Base-by-base conservation (phyloP, 176 grass and related monocot species). In the Calamus simplicifolius region DNA sequence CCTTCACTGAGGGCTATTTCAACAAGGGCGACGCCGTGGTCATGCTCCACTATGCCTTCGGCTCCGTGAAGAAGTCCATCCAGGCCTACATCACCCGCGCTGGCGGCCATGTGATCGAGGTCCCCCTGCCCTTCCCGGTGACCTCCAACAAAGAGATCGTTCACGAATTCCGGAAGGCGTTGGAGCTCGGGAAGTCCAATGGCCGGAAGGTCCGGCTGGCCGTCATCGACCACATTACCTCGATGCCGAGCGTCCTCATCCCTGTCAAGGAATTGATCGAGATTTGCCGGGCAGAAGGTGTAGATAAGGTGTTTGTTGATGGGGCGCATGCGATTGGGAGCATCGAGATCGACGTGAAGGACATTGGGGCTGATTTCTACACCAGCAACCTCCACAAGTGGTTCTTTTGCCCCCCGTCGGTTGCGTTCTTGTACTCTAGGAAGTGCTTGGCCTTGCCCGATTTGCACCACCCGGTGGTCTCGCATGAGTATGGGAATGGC, bases 41-140 rank as follows among this genome's bases (percentile, higher is more conserved):
- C 3, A 98, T 92, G 84, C 87, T 98, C 78, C 93, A 98, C 77
- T 98, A 98, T 69, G 87, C 93, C n/a, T 98, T 92, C 17, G 81
- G 84, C 6, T 75, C 93, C 3, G 84, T 98, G 19, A 98, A 98
- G 81, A 98, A 92, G 61, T 98, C 93, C 55, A 92, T 98, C 59
- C 87, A 92, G 3, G 93, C 87, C 6, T 98, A 98, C 63, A 84
- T 81, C 2, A 88, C 81, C 30, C 87, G 93, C 29, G 93, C 87
- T 5, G 93, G 93, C 3, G 93, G 84, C 5, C 74, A 77, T 15
- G 81, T 92, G 43, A 83, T 98, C 21, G 87, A 92, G 81, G 93
- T 92, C 58, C 88, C 84, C 1, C 80, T 98, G 18, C 93, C 93
- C 8, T 98, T 98, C 19, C 93, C 93, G 0, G 86, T 88, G 14